Conservation (phyloP, 2,329 filamentous ascomycete species). For the Akanthomyces dipterigenus region DNA sequence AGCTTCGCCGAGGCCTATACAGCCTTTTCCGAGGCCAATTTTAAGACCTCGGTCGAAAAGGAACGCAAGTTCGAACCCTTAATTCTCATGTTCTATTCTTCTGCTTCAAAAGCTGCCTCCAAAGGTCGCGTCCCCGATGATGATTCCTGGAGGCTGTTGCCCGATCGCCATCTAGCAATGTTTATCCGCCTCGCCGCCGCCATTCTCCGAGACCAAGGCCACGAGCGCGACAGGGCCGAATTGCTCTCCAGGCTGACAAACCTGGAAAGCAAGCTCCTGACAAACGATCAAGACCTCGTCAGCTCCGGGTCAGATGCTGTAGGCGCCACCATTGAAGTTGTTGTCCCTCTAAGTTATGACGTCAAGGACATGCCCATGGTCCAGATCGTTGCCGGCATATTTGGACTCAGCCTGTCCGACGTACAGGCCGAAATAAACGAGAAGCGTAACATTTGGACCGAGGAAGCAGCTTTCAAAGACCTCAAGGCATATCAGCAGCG, state of each 20-base stretch:
- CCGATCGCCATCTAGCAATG: slow-evolving; percentile 88
- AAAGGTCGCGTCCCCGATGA: slow-evolving; percentile 70
- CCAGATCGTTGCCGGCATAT: slow-evolving; percentile 78
- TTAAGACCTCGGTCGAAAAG: slow-evolving; percentile 80
- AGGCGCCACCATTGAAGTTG: slow-evolving; percentile 63
- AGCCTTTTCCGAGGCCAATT: slow-evolving; percentile 80
- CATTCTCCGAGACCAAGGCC: slow-evolving; percentile 76
- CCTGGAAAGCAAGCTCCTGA: slow-evolving; percentile 87
- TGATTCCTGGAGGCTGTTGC: slow-evolving; percentile 83
- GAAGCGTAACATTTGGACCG: slow-evolving; percentile 77
- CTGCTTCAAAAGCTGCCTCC: slow-evolving; percentile 78
- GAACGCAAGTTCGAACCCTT: slow-evolving; percentile 88
- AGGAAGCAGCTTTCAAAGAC: slow-evolving; percentile 82
- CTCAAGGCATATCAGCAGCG: slow-evolving; percentile 90
- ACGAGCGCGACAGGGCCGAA: slow-evolving; percentile 78
- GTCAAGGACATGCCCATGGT: slow-evolving; percentile 97
- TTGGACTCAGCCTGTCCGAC: slow-evolving; percentile 70
- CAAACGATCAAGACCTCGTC: slow-evolving; percentile 81
- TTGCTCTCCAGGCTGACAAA: slow-evolving; percentile 70
- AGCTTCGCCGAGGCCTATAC: slow-evolving; percentile 94
- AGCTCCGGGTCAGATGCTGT: slow-evolving; percentile 26
- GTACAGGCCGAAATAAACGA: slow-evolving; percentile 83
- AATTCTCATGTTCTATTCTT: slow-evolving; percentile 92
- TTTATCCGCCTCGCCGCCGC: slow-evolving; percentile 82
- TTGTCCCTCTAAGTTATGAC: slow-evolving; percentile 79